These are phyloP conservation scores for Cladophialophora yegresii DNA, from an alignment of 2,329 filamentous ascomycete species.

Conservation along the genomic window DNA sequence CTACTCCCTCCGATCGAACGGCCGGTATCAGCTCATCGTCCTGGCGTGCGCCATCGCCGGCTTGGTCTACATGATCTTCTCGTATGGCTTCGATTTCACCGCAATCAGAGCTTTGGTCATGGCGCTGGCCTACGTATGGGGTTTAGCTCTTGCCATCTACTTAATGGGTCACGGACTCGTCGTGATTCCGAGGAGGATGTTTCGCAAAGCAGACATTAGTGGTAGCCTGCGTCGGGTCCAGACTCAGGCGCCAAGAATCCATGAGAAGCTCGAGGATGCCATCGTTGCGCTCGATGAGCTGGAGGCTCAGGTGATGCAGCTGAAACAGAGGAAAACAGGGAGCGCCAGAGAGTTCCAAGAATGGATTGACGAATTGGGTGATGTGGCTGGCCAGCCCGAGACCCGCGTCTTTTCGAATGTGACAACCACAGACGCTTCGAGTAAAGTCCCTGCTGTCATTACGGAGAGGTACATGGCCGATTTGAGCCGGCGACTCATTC, in stretches of 20 bases:
- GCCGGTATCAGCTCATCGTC: conserved; percentile 81
- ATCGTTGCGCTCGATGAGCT: conserved; percentile 76
- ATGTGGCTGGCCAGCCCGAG: conserved; percentile 71
- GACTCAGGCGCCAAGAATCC: conserved; percentile 72
- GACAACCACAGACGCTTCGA: conserved; percentile 45
- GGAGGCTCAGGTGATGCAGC: conserved; percentile 75
- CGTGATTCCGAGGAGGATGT: conserved; percentile 78
- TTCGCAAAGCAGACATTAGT: conserved; percentile 76
- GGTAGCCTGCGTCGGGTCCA: conserved; percentile 74
- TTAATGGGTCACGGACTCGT: conserved; percentile 97
- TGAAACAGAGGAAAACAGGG: conserved; percentile 78
- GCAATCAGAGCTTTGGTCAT: conserved; percentile 84
- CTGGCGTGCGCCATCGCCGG: conserved; percentile 70
- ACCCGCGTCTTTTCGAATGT: conserved; percentile 47
- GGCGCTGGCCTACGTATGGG: conserved; percentile 94
- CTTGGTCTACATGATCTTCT: conserved; percentile 78
- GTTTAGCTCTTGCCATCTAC: conserved; percentile 86
- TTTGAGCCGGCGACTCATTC: conserved; percentile 75
- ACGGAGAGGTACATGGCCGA: conserved; percentile 93
- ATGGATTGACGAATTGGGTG: conserved; percentile 93
- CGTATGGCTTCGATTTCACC: conserved; percentile 69
- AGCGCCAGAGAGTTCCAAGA: conserved; percentile 75
- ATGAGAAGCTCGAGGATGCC: conserved; percentile 86
- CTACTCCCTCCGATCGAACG: conserved; percentile 85
- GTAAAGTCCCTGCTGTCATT: conserved; percentile 73